phyloP scores from a whole-genome alignment of 257 asterid species.

The Cordia subcordata region DNA sequence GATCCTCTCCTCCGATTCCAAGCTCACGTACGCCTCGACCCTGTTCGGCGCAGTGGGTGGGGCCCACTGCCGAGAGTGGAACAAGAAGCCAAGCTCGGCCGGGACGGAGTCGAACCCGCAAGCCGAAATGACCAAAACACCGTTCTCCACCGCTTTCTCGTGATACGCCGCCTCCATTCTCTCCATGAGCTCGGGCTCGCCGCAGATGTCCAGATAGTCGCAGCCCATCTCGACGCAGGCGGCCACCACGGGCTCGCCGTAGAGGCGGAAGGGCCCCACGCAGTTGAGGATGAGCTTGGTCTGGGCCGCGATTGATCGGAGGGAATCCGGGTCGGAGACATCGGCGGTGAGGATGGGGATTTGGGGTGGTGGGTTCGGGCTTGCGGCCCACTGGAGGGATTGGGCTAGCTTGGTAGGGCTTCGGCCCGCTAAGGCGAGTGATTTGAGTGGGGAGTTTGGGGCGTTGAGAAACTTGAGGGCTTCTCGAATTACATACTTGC shows the following conservation, averaged over 20 bases:
- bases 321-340: constrained; percentile 55
- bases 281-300: constrained; percentile 60
- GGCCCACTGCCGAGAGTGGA: constrained; percentile 58
- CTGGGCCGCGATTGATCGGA: constrained; percentile 52
- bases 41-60: constrained; percentile 46
- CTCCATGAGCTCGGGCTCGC: constrained; percentile 97
- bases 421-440: constrained; percentile 82
- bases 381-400: constrained; percentile 76
- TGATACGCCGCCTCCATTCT: constrained; percentile 56
- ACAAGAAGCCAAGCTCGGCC: constrained; percentile 78
- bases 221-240: constrained; percentile 78
- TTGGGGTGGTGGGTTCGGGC: constrained; percentile 38
- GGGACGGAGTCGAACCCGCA: constrained; percentile 91
- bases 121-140: constrained; percentile 65
- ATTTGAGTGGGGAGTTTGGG: constrained; percentile 59
- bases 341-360: constrained; percentile 73
- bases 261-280: constrained; percentile 81
- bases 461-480: constrained; percentile 73
- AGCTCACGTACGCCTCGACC: constrained; percentile 78
- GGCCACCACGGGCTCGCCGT: constrained; percentile 76
- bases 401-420: constrained; percentile 49
- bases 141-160: constrained; percentile 57
- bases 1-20: constrained; percentile 67
- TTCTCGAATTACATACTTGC: constrained; percentile 74
- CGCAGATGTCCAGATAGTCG: constrained; percentile 78